Conservation (phyloP, 2,329 filamentous ascomycete genomes). For the Fusarium nanum region DNA sequence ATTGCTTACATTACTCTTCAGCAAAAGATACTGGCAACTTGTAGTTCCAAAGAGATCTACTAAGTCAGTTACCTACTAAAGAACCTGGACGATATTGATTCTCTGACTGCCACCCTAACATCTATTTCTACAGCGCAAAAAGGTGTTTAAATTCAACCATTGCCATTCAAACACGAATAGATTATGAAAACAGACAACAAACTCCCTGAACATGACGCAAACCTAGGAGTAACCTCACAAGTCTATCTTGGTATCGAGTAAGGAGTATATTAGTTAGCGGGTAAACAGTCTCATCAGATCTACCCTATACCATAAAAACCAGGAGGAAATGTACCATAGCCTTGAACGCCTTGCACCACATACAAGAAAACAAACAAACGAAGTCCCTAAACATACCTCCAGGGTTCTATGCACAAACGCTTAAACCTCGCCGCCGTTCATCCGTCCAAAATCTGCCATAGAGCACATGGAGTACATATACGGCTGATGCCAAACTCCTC, state of each 20-base stretch:
- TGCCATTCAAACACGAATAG: not conserved
- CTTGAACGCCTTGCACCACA: slow-evolving; percentile 25
- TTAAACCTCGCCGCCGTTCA: not conserved
- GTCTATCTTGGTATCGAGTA: not conserved
- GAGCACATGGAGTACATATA: not conserved
- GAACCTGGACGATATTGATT: not conserved
- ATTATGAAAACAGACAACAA: not conserved
- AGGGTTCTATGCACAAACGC: not conserved
- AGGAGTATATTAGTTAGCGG: not conserved
- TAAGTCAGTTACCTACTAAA: not conserved
- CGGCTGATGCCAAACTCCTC: not conserved
- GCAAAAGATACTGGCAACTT: not conserved
- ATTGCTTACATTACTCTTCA: not conserved
- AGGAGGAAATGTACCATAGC: not conserved
- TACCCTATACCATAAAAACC: slow-evolving; percentile 26
- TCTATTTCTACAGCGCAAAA: not conserved
- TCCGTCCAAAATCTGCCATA: not conserved
- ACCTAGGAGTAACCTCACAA: not conserved
- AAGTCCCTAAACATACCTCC: not conserved
- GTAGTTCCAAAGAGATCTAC: not conserved
- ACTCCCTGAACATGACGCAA: not conserved
- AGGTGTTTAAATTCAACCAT: not conserved
- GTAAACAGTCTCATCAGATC: not conserved
- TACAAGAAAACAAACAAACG: not conserved
- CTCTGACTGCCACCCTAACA: not conserved